Base-by-base conservation (phyloP, 345 rosid genomes). In the Moricandia arvensis region DNA sequence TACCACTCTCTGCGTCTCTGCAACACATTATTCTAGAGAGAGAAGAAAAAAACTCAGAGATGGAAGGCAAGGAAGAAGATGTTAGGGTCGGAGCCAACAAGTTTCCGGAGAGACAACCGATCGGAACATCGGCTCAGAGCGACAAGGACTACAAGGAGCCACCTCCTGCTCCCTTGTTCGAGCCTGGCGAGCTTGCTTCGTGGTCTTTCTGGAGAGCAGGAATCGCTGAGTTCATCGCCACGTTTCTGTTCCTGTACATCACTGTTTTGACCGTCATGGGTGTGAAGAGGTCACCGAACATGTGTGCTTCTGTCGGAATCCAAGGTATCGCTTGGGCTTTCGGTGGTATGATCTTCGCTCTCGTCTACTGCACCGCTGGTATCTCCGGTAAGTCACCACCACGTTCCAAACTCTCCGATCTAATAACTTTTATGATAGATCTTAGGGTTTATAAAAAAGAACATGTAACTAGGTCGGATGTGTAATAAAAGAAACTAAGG, bases 41-140 rank as follows among this genome's bases (percentile, higher is more conserved):
- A 45, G 53, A 37, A 38, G n/a, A 3, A 38, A 43, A 43, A 13
- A 6, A 43, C 6, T n/a, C 53, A 0, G 53, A 58, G 24, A 83
- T 83, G 86, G 86, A 81, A 63, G 84, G 86, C 57, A 83, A 81
- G 35, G 84, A 83, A 74, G 86, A 83, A 75, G 86, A 83, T 58
- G 86, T 83, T 47, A 79, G 75, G 68, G 69, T 81, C 35, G 86
- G 86, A 78, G 86, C 86, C 4, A 83, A 81, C 78, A 83, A 83
- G 62, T 83, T 75, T 6, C 77, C 81, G 29, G 86, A 81, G 78
- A 81, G 81, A 17, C 86, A 84, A 73, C 86, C 83, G 8, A 76
- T 84, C 65, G 86, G 86, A 57, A 83, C 85, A 7, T 73, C 86
- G 1, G 85, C 86, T 35, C 86, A 82, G 75, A 81, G 75, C 31